Evolutionary conservation across 148 eudicot species (phyloP), one percentile per base, ranked within the genome.

Genomic region (Chenopodium album): DNA sequence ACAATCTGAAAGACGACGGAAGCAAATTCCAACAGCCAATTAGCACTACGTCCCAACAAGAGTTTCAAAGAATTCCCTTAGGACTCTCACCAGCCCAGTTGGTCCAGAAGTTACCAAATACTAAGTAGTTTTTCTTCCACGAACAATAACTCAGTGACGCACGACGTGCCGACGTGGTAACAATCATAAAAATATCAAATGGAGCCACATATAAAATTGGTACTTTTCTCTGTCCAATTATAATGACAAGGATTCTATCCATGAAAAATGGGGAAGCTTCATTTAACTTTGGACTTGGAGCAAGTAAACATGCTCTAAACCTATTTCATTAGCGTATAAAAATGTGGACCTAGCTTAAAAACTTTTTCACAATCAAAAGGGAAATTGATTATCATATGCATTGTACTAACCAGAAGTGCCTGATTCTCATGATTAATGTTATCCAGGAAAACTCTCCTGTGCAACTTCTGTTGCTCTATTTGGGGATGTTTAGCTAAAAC

Each of bases 391-490:
- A 20, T 63, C 22, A 14, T 23, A 28, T 29, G 66, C 13, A 66
- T 79, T 76, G 52, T 32, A 83, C 95, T 87, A 75, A 95, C 98
- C 91, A 89, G 41, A 77, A 95, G 94, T 23, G 94, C 92, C 88
- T 93, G 98, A 80, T 93, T 95, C 83, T 95, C 94, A 79, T 90
- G 91, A 81, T 92, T 87, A 80, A 95, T 84, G 76, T 95, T 88
- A 32, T 93, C 97, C 85, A 95, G 63, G 83, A 95, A 95, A 81
- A 92, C 92, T 91, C 98, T 92, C 85, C 98, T 90, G 75, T 95
- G 98, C 90, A 95, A 88, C 87, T 83, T 93, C 86, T 93, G 91
- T 82, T 95, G 98, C 87, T 95, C 98, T 37, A 95, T 94, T 81
- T 93, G 94, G 78, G 94, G 95, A 88, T 93, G 92, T 86, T 95